Percentiles rank a stretch among this genome's conserved stretches.
phyloP scores from a whole-genome alignment of 345 rosid species.

The Eucalyptus regnans region DNA sequence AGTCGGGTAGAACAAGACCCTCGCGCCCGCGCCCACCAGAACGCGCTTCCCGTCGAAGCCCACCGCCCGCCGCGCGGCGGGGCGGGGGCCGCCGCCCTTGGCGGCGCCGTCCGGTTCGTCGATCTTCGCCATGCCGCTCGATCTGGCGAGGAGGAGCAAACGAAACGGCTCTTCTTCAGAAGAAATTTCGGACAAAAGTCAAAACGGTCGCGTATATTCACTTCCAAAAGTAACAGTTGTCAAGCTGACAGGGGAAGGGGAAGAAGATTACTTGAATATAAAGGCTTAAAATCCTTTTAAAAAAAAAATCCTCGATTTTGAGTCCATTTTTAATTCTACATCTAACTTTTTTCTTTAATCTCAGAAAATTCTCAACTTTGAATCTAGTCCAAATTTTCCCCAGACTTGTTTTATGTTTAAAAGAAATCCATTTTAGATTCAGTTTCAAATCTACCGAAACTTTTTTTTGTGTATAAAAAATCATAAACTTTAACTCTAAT shows the following conservation, averaged over 20 bases:
- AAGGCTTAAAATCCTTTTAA: not conserved
- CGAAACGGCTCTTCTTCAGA: not conserved
- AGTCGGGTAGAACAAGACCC: slow-evolving; percentile 56
- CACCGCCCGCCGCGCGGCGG: not conserved
- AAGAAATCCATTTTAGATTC: not conserved
- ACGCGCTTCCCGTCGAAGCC: slow-evolving; percentile 36
- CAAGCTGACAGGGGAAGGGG: not conserved
- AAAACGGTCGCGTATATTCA: not conserved
- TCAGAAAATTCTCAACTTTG: not conserved
- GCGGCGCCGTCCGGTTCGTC: slow-evolving; percentile 20
- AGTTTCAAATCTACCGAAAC: fast-evolving
- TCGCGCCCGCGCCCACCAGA: slow-evolving; percentile 57
- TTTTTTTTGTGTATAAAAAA: not conserved
- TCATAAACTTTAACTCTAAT: not conserved
- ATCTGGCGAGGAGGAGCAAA: not conserved
- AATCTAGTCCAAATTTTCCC: too few relatives aligned
- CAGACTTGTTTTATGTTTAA: not conserved
- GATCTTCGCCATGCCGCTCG: slow-evolving; percentile 20
- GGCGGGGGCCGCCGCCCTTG: not conserved
- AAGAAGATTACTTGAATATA: not conserved
- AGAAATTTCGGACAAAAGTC: not conserved
- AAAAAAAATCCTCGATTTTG: not conserved
- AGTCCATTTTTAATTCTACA: not conserved
- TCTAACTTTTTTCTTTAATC: not conserved
- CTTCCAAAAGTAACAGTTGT: not conserved